Evolutionary conservation across 2,329 filamentous ascomycete species (phyloP).

Genomic region (Arthroderma uncinatum): DNA sequence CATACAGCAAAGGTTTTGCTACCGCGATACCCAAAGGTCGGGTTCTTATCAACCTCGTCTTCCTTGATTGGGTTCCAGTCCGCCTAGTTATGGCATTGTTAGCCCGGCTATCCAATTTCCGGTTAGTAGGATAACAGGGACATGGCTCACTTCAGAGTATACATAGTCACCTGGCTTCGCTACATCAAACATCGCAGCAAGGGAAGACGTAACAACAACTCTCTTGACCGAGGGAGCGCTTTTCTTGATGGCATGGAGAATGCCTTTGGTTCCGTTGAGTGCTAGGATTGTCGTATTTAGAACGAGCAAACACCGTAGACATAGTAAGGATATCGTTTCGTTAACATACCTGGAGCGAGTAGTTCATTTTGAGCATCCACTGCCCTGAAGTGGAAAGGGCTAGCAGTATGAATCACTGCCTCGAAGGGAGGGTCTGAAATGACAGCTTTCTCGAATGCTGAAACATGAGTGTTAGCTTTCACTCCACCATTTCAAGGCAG

Average conservation of each 20-base stretch:
- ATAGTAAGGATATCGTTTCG: background rate
- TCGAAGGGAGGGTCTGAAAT: slow-evolving; percentile 56
- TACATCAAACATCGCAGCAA: slow-evolving; percentile 52
- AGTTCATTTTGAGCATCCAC: slow-evolving; percentile 54
- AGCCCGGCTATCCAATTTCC: background rate
- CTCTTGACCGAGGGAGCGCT: slow-evolving; percentile 56
- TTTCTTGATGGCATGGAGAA: slow-evolving; percentile 51
- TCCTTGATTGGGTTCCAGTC: slow-evolving; percentile 37
- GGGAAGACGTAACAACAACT: slow-evolving; percentile 60
- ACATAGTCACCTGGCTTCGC: slow-evolving; percentile 25
- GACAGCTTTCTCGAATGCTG: slow-evolving; percentile 56
- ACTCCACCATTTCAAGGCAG: too few relatives aligned
- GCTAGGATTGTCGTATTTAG: slow-evolving; percentile 32
- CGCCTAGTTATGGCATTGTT: slow-evolving; percentile 20
- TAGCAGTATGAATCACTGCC: slow-evolving; percentile 62
- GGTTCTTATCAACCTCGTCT: slow-evolving; percentile 30
- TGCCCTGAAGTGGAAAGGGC: slow-evolving; percentile 63
- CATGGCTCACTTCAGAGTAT: slow-evolving; percentile 15
- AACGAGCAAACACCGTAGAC: background rate
- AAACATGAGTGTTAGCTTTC: background rate
- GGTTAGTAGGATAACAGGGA: background rate
- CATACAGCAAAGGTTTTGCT: slow-evolving; percentile 43
- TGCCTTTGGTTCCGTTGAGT: slow-evolving; percentile 52
- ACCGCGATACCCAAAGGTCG: slow-evolving; percentile 33
- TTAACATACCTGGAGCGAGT: slow-evolving; percentile 44